Percentiles rank a stretch among this genome's conserved stretches.
Evolutionary conservation across 805 yeast species (phyloP).

Genomic region (Lachancea meyersii): DNA sequence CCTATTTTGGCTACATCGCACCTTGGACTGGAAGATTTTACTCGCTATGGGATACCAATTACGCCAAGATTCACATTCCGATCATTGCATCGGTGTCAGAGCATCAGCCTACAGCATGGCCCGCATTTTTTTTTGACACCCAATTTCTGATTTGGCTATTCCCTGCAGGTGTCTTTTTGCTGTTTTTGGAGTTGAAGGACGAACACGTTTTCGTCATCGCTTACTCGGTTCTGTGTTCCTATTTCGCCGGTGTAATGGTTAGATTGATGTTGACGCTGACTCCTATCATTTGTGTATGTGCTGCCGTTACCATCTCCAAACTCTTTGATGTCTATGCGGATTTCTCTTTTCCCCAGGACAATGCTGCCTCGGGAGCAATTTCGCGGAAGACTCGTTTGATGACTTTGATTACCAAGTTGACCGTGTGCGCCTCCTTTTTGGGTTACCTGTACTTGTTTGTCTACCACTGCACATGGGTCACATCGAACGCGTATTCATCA

Average conservation of each 20-base stretch:
- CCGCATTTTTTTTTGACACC: conserved; percentile 92
- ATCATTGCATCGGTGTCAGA: conserved; percentile 98
- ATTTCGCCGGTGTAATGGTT: conserved; percentile 99
- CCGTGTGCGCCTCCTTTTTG: conserved; percentile 61
- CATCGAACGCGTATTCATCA: conserved; percentile 90
- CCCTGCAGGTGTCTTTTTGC: conserved; percentile 93
- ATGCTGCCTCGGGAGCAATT: background rate
- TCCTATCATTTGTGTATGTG: conserved; percentile 91
- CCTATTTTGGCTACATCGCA: conserved; percentile 89
- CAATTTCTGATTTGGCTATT: conserved; percentile 92
- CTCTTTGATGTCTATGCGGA: conserved; percentile 77
- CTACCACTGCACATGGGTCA: conserved; percentile 95
- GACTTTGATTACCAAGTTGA: conserved; percentile 46
- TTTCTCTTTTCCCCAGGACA: conserved; percentile 34
- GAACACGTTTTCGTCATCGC: conserved; percentile 91
- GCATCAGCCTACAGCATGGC: conserved; percentile 99
- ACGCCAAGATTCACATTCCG: conserved; percentile 97
- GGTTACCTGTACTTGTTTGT: conserved; percentile 78
- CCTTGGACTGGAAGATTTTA: conserved; percentile 99
- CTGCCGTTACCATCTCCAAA: conserved; percentile 81
- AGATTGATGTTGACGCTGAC: conserved; percentile 95
- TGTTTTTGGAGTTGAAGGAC: conserved; percentile 82
- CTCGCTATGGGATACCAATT: conserved; percentile 95
- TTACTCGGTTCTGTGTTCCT: conserved; percentile 88
- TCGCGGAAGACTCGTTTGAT: conserved; percentile 18